Percentiles rank a stretch among this genome's conserved stretches.
Evolutionary conservation across 1,284 basidiomycete species (phyloP).

Genomic region (Schizophyllum amplum): DNA sequence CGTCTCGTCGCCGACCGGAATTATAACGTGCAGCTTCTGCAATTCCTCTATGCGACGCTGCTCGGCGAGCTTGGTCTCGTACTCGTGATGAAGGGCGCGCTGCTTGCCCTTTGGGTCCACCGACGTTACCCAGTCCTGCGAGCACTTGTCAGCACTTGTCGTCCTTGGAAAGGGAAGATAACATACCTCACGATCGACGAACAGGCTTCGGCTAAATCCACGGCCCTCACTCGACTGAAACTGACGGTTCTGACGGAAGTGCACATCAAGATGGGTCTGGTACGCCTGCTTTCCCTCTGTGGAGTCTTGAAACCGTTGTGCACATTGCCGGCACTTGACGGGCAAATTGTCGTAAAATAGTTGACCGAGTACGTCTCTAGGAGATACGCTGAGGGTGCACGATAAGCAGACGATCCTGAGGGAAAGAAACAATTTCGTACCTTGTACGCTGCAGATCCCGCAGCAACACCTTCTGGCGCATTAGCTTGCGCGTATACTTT

Average conservation of each 20-base stretch:
- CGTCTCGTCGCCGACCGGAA: slow-evolving; percentile 81
- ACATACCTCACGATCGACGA: slow-evolving; percentile 76
- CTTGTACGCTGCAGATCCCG: background rate
- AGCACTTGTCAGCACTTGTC: slow-evolving; percentile 12
- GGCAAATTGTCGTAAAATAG: slow-evolving; percentile 72
- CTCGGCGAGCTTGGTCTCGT: slow-evolving; percentile 52
- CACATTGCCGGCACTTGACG: slow-evolving; percentile 91
- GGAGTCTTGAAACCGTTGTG: slow-evolving; percentile 76
- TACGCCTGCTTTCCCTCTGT: slow-evolving; percentile 67
- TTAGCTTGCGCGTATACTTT: background rate
- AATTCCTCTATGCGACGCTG: slow-evolving; percentile 70
- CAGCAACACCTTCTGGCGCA: background rate
- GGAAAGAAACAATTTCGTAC: background rate
- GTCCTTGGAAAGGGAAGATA: slow-evolving; percentile 4
- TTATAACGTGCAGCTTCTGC: slow-evolving; percentile 75
- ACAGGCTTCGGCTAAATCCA: slow-evolving; percentile 90
- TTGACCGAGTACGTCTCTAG: slow-evolving; percentile 22
- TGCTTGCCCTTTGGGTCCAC: slow-evolving; percentile 55
- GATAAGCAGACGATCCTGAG: background rate
- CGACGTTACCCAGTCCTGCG: slow-evolving; percentile 74
- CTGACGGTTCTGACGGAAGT: slow-evolving; percentile 91
- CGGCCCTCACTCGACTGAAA: slow-evolving; percentile 78
- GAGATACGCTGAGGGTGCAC: background rate
- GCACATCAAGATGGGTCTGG: slow-evolving; percentile 93
- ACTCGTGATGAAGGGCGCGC: slow-evolving; percentile 23